Base-by-base conservation (phyloP, 2,329 filamentous ascomycete genomes). In the Sporothrix variecibatus region DNA sequence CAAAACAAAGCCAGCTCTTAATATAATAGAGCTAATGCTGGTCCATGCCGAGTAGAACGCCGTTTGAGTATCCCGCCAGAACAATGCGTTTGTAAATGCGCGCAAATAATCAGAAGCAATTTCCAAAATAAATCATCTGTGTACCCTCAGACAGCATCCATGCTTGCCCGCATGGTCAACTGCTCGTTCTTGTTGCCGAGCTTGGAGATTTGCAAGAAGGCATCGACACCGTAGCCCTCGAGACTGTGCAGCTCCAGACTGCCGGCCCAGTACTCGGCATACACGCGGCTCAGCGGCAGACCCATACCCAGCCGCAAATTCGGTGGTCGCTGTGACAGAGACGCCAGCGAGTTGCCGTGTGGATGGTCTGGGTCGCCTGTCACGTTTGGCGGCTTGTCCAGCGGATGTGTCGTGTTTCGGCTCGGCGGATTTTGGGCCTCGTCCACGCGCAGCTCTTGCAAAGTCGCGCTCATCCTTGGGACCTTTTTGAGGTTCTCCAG, bases 151-250 rank as follows among this genome's bases (percentile, higher is more conserved):
- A 95, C 88, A 26, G 92, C 91, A 82, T 95, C 93, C 86, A 95
- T 94, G 77, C 88, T 90, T 34, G 93, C 93, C 79, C 93, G 86
- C 38, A 90, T 94, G 2, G 88, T 94, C 76, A 99, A 86, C 82
- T 97, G 94, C 85, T 99, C 96, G 80, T 98, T 98, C 86, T 97
- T 98, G 82, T 99, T 99, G 26, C 96, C 96, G 74, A 99, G 86
- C 81, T 97, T 97, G 5, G 94, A 97, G 75, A 99, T 97, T 81
- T 98, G 95, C 76, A 99, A 84, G 80, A 99, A 99, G 0, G 93
- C 95, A 84, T 99, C 96, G 7, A 97, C 94, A 17, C 96, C 96
- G 81, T 98, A 98, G 0, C 96, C 97, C 80, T 98, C 95, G 8
- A 99, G 85, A 79, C 93, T 98, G 81, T 98, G 95, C 74, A 98